These are phyloP conservation scores for Drechslerella coelobrocha DNA, from an alignment of 2,329 filamentous ascomycete species.

Conservation along the genomic window DNA sequence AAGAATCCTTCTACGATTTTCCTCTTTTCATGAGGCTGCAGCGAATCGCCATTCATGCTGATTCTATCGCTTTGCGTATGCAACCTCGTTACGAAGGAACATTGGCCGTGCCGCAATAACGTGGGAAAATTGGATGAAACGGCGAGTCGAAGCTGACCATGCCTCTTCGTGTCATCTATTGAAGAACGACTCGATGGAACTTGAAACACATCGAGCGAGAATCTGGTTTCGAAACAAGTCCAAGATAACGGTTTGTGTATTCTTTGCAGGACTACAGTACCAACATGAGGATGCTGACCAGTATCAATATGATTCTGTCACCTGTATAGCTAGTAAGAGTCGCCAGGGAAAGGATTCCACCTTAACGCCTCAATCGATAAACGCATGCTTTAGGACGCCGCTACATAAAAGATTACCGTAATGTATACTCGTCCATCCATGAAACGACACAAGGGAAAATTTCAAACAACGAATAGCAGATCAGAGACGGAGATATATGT, in stretches of 20 bases:
- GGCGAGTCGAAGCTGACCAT: neutral
- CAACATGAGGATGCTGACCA: constrained; percentile 14
- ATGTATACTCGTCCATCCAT: constrained; percentile 30
- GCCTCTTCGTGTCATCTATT: neutral
- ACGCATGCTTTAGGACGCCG: constrained; percentile 44
- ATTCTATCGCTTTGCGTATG: neutral
- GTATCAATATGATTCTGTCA: constrained; percentile 15
- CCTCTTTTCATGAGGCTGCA: neutral
- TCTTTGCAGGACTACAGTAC: constrained; percentile 9
- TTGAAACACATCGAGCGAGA: constrained; percentile 20
- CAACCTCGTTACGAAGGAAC: constrained; percentile 5
- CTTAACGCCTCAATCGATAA: constrained; percentile 45
- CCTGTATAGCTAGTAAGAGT: constrained; percentile 3
- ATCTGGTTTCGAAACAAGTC: neutral
- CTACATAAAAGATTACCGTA: constrained; percentile 16
- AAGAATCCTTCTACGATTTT: neutral
- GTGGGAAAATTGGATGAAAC: neutral
- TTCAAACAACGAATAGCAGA: constrained; percentile 1
- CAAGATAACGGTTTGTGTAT: neutral
- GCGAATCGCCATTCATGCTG: constrained; percentile 27
- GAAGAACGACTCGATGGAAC: constrained; percentile 3
- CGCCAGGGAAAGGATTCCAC: constrained; percentile 16
- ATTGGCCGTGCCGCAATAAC: constrained; percentile 19
- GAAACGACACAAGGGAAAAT: constrained; percentile 29
- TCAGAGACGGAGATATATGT: constrained; percentile 7